phyloP scores from a whole-genome alignment of 495 filamentous ascomycete species.

The Xylaria longipes region DNA sequence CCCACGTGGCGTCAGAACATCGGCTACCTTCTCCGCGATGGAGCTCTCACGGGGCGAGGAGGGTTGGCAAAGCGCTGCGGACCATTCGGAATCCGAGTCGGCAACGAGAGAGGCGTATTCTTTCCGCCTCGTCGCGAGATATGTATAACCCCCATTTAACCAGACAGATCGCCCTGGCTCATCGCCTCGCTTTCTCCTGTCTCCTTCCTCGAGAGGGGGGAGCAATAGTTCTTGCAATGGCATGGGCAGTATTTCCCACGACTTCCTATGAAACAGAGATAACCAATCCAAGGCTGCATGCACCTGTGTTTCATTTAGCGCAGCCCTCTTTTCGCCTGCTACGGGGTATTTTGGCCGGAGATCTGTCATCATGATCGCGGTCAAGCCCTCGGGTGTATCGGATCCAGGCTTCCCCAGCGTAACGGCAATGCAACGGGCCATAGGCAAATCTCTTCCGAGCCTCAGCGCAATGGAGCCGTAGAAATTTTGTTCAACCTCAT shows the following conservation, averaged over 20 bases:
- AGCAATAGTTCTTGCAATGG: constrained; percentile 32
- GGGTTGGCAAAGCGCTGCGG: constrained; percentile 35
- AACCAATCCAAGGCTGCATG: constrained; percentile 48
- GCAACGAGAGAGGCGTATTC: constrained; percentile 43
- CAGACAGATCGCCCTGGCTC: constrained; percentile 42
- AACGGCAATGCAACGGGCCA: constrained; percentile 41
- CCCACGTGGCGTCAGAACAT: constrained; percentile 39
- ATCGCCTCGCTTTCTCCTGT: constrained; percentile 23
- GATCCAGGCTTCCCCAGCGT: constrained; percentile 35
- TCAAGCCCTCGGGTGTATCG: constrained; percentile 44
- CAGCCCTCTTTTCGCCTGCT: constrained; percentile 35
- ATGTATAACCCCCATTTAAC: constrained; percentile 55
- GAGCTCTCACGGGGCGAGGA: constrained; percentile 20
- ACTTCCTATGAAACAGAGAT: constrained; percentile 49
- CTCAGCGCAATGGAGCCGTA: constrained; percentile 45
- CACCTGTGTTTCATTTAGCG: constrained; percentile 35
- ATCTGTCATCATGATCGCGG: constrained; percentile 38
- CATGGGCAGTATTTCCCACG: constrained; percentile 33
- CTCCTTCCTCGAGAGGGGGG: constrained; percentile 45
- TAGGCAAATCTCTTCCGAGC: constrained; percentile 36
- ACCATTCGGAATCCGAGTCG: constrained; percentile 43
- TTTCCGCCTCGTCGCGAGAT: constrained; percentile 49
- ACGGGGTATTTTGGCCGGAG: constrained; percentile 35
- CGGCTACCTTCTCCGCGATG: constrained; percentile 40
- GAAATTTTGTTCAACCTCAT: constrained; percentile 56